Evolutionary conservation across 345 rosid genomes (phyloP), one percentile per base, ranked within the genome.

Genomic region (Hirschfeldia incana): DNA sequence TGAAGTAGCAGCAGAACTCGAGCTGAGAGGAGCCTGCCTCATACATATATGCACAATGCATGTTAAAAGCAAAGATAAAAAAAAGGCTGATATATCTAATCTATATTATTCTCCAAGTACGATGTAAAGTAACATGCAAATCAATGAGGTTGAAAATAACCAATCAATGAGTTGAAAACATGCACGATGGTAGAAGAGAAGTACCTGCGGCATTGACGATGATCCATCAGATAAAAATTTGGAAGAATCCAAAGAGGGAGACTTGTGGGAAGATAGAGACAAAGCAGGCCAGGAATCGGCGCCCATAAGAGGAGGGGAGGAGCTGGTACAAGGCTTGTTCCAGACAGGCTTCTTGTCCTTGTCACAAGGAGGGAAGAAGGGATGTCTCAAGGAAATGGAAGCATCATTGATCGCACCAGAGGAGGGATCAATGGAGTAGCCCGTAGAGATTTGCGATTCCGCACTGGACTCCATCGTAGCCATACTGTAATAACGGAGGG

Each of bases 271-370:
- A 15, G 86, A 84, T 69, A 85, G 89, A 85, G 78, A 79, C 42
- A 79, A 26, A 27, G 78, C 79, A 74, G 83, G 75, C 83, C 78
- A 79, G 15, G 79, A 51, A 5, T 69, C 75, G 26, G 78, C 70
- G 8, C 78, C 82, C 90, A 78, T 72, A 8, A 78, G 64, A 46
- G 77, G 64, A 46, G 77, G 77, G n/a, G 77, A 42, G 42, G 81
- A 81, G 30, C 82, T 84, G 75, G 69, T 82, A 0, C 88, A 84
- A 5, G 92, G 96, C 85, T 55, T 87, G 44, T 78, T 78, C 82
- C 82, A 78, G 15, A 28, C 91, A 33, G 83, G 87, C 82, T 73
- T 88, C 90, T 85, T 86, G 68, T 87, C 90, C 5, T 4, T n/a
- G 53, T 44, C 63, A 49, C 2, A 6, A 28, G 65, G 65, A 60